A percentile compares a stretch with the other conserved stretches of the same genome.
Evolutionary conservation across 139 green algal species (phyloP).

Genomic region (Prasinococcaceae sp.): DNA sequence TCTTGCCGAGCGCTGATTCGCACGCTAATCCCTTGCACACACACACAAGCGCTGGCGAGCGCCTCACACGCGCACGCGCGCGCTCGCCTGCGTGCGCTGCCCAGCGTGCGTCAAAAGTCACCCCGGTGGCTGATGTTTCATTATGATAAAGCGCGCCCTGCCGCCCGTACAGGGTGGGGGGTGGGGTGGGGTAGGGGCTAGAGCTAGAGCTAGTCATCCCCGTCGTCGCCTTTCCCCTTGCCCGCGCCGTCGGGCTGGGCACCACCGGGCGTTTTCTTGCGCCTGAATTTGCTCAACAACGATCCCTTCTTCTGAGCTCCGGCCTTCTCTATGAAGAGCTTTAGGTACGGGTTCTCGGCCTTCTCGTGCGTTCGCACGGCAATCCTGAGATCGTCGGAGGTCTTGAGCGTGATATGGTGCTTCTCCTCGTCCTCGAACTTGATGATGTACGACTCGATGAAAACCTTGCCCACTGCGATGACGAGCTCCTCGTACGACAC

Average conservation of each 20-base stretch:
- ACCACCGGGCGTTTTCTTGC: not conserved
- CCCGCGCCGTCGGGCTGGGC: not conserved
- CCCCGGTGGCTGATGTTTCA: too few relatives aligned
- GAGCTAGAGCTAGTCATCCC: constrained; percentile 1
- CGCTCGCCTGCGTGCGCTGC: too few relatives aligned
- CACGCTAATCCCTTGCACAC: too few relatives aligned
- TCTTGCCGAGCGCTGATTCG: too few relatives aligned
- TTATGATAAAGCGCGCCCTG: too few relatives aligned
- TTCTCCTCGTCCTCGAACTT: constrained; percentile 15
- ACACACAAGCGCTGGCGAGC: too few relatives aligned
- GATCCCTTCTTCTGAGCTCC: not conserved
- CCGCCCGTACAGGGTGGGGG: too few relatives aligned
- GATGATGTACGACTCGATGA: constrained; percentile 12
- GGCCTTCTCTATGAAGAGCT: constrained; percentile 13
- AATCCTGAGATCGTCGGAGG: constrained; percentile 6
- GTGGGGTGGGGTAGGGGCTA: too few relatives aligned
- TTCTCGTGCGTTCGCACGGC: constrained; percentile 3
- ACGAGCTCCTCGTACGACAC: constrained; percentile 12
- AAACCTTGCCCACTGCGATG: constrained; percentile 12
- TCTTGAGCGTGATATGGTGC: constrained; percentile 12
- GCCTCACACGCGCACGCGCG: too few relatives aligned
- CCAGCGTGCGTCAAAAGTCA: too few relatives aligned
- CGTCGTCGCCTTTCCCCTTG: not conserved
- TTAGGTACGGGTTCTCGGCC: not conserved
- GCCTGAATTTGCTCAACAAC: not conserved